Base-by-base conservation (phyloP, 805 yeast species). In the Yarrowia sp. region DNA sequence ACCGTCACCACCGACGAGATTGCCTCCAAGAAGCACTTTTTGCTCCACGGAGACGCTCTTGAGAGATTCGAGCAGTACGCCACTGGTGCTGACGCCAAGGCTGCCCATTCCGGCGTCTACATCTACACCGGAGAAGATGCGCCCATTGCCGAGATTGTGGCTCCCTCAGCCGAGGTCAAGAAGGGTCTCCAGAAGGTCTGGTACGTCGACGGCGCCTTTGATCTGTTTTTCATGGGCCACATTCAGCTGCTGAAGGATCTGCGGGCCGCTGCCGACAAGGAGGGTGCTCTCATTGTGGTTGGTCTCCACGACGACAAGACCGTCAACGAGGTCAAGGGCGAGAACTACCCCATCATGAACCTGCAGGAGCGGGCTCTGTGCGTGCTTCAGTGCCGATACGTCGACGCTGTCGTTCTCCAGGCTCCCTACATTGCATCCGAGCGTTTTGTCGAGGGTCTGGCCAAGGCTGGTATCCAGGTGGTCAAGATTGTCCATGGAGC, bases 211-310 rank as follows among this genome's bases (percentile, higher is more conserved):
- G 98, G 98, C 13, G 89, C 90, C 0, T 95, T 93, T 79, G 99
- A 95, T 77, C 81, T 95, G 67, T 93, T 95, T 79, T 92, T 92
- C 76, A 92, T 97, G 20, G 98, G 97, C 20, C 98, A 95, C 76
- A 91, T 94, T 68, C 89, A 87, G 71, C 88, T 88, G 10, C 80
- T 94, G 70, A 79, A 83, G 68, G 75, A 80, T 15, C 83, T 89
- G 24, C 75, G 81, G 39, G 76, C 77, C 42, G 71, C 73, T 24
- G 84, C 86, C 0, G 70, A 73, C 5, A 74, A 74, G 15, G 76
- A 73, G 2, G 76, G 77, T 10, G 83, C 85, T 3, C 76, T 79
- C 1, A 86, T 91, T 1, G 77, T 90, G 1, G 91, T 88, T 10
- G 97, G 96, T 2, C 75, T 91, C 24, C 85, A 83, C 72, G 85